phyloP scores from a whole-genome alignment of 179 eudicot species.

The Corrigiola litoralis region DNA sequence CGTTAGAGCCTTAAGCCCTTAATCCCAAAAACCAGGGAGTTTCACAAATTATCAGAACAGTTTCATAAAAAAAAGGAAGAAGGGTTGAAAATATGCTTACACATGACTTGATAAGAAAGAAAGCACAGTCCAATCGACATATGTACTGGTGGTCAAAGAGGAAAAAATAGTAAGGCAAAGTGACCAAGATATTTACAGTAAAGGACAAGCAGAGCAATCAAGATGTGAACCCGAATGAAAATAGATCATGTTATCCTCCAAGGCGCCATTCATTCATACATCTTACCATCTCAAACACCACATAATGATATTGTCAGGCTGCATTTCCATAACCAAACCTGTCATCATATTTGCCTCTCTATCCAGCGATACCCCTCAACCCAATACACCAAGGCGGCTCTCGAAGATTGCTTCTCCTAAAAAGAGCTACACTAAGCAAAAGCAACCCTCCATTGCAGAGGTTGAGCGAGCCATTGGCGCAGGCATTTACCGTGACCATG shows the following conservation, averaged over 20 bases:
- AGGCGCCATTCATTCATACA: not conserved
- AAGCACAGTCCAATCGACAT: not conserved
- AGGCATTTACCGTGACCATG: conserved; percentile 25
- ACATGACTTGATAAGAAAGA: not conserved
- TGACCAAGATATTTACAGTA: not conserved
- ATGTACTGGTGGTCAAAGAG: not conserved
- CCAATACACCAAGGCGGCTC: conserved; percentile 2
- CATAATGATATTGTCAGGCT: conserved; percentile 21
- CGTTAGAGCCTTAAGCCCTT: too few species aligned
- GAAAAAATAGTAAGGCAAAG: not conserved
- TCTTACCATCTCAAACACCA: conserved; percentile 5
- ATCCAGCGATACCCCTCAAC: conserved; percentile 6
- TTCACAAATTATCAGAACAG: too few species aligned
- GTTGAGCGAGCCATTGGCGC: conserved; percentile 27
- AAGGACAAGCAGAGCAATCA: not conserved
- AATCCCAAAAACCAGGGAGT: too few species aligned
- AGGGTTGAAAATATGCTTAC: too few species aligned
- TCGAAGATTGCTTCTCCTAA: conserved; percentile 8
- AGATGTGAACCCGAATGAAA: not conserved
- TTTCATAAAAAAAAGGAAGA: too few species aligned
- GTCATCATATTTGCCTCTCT: conserved; percentile 5
- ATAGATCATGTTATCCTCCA: not conserved
- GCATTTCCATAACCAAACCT: conserved; percentile 15
- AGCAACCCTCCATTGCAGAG: conserved; percentile 20
- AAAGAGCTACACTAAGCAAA: not conserved